Base-by-base conservation (phyloP, 202 grass and related monocot species). In the Miscanthus sacchariflorus region DNA sequence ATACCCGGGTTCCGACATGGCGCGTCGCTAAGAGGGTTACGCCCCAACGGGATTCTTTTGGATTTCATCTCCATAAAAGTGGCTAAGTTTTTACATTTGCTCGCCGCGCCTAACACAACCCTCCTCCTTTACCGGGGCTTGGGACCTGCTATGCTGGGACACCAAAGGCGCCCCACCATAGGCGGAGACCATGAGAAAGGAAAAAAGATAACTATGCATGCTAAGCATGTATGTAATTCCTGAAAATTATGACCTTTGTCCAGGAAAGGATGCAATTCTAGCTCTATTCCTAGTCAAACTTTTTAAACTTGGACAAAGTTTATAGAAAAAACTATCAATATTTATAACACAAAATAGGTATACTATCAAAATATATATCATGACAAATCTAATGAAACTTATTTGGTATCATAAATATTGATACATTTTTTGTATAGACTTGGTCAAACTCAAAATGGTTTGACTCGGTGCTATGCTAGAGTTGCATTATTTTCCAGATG, bases 141-240 rank as follows among this genome's bases (percentile, higher is more conserved):
- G n/a, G n/a, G n/a, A n/a, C n/a, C n/a, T n/a, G n/a, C n/a, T n/a
- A n/a, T n/a, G n/a, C n/a, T n/a, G n/a, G n/a, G n/a, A n/a, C n/a
- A n/a, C n/a, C n/a, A n/a, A n/a, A n/a, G n/a, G n/a, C n/a, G n/a
- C n/a, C n/a, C n/a, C n/a, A n/a, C n/a, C n/a, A n/a, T n/a, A n/a
- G n/a, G n/a, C n/a, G n/a, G 9, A 67, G 25, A 48, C 14, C 36
- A 61, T 43, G 7, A 59, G 50, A 36, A 83, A 65, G 36, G 7
- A 76, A 77, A 4, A 71, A 71, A 43, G 18, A 86, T 43, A 19
- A 17, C 33, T 25, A 45, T 18, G 76, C 17, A 72, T 80, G 35
- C 33, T 54, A 86, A 72, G 50, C 75, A 59, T 59, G 54, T 59
- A 61, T 48, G 27, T 63, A 39, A 42, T 77, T 83, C 18, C 39